Base-by-base conservation (phyloP, 2,329 filamentous ascomycete genomes). In the Didymella sp. region DNA sequence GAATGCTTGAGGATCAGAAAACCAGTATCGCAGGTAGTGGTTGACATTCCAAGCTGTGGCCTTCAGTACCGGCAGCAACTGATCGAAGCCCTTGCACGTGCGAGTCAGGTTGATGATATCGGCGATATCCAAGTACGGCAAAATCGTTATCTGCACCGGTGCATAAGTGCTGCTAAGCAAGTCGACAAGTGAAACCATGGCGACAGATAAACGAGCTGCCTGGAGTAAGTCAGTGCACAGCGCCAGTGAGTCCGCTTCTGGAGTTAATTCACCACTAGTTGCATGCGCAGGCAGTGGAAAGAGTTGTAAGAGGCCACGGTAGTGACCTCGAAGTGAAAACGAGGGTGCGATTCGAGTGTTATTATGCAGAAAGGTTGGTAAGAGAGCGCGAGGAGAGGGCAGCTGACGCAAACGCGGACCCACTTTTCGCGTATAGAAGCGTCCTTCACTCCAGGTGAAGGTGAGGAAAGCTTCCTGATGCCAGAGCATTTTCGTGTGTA, bases 41-140 rank as follows among this genome's bases (percentile, higher is more conserved):
- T 47, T 31, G 33, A 60, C 50, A 22, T 51, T 43, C 24, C 33
- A 56, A 11, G 24, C 3, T 1, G 17, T 51, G 2, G 21, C 41
- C 17, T 35, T 35, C 9, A 53, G 24, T 12, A 69, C 2, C 2
- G 42, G 13, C n/a, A 41, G 43, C 8, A 54, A 11, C 19, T 41
- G 13, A 25, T 24, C 73, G 6, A 54, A 46, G 5, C 19, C 43
- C 7, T 47, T 54, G 27, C 9, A 47, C 13, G 43, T 42, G 15
- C 35, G 27, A 15, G 19, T n/a, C 1, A 54, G 51, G 4, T 24
- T n/a, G 12, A 42, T 22, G 5, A 46, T 25, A 17, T 47, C 35
- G 8, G 25, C 43, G 21, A 47, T n/a, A 17, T 35, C 27, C 4
- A 54, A 27, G 8, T 47, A 47, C 1, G 17, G 43, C 21, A 47